Percentiles rank a stretch among this genome's conserved stretches.
Conservation (phyloP, 2,329 filamentous ascomycete genomes). For the Rhynchosporium secalis region DNA sequence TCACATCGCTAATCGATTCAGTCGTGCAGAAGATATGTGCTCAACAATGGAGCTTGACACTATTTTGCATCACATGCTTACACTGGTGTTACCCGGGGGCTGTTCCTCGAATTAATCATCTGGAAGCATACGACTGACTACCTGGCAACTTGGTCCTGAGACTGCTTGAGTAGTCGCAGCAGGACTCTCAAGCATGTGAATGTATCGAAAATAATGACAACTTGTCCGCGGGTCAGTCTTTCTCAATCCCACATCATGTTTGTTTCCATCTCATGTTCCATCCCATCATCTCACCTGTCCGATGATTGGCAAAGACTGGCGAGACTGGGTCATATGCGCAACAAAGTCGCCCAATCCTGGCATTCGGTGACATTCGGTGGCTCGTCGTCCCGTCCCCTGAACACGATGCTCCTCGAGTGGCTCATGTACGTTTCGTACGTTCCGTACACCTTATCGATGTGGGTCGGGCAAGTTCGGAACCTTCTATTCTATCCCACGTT, state of each 20-base stretch:
- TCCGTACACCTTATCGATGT: conserved; percentile 12
- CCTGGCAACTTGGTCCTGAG: background rate
- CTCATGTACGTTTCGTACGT: background rate
- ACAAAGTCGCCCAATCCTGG: conserved; percentile 19
- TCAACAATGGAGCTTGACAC: conserved; percentile 31
- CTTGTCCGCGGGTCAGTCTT: background rate
- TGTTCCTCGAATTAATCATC: background rate
- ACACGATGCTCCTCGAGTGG: conserved; percentile 24
- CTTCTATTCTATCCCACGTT: conserved; percentile 2
- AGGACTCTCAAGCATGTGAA: background rate
- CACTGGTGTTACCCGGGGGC: conserved; percentile 12
- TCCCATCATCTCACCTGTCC: conserved; percentile 17
- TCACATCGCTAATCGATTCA: conserved; percentile 26
- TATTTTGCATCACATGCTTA: conserved; percentile 15
- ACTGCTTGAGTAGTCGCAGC: background rate
- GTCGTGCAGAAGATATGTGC: conserved; percentile 39
- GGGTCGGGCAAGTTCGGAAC: conserved; percentile 30
- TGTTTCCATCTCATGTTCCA: background rate
- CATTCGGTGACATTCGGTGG: background rate
- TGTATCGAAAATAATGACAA: background rate
- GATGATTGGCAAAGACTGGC: conserved; percentile 24
- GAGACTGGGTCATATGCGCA: conserved; percentile 22
- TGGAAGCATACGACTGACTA: background rate
- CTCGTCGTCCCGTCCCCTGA: conserved; percentile 12
- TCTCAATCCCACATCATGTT: background rate